Evolutionary conservation across 192 early-diverging fungal species (phyloP), one percentile per base, ranked within the genome.

Genomic region (Geranomyces variabilis): DNA sequence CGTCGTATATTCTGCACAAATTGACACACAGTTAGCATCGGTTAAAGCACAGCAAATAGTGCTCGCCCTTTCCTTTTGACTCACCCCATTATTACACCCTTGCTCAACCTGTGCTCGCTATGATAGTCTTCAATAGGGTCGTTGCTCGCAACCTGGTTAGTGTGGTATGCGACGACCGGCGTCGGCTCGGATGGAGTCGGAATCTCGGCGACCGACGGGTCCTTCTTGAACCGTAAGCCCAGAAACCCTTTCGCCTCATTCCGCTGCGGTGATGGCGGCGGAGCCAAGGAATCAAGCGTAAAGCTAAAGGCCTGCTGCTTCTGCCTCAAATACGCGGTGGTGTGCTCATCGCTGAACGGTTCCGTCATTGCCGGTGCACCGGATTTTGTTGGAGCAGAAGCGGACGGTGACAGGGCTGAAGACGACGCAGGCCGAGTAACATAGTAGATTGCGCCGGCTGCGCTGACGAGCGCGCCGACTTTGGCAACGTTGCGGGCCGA

Each of bases 41-140:
- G n/a, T n/a, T n/a, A 41, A 41, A 10, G 36, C 36, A 41, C 36
- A 41, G 36, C 36, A 3, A 10, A 10, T 3, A 10, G 36, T 41
- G 5, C 10, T 10, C 36, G 36, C 36, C 36, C 36, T 4, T 53
- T 53, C 7, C 24, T 53, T 6, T 13, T 49, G 30, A 22, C 63
- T 12, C 57, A 75, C 70, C 78, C 79, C 22, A 84, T 53, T 19
- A 84, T 74, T 43, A 75, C 49, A 13, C 69, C 70, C 15, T 74
- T 55, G 10, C 58, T 55, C 22, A 67, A 53, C 30, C 45, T 12
- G 60, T 81, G 59, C 69, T 80, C 71, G 36, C 66, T 65, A 61
- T 73, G 71, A 30, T 68, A 73, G 69, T 84, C 83, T 63, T 84
- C 83, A 44, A 67, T 66, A 5, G 80, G 80, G 41, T 71, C 65